Conservation (phyloP, 2,329 filamentous ascomycete species). For the Hypoxylon rubiginosum region DNA sequence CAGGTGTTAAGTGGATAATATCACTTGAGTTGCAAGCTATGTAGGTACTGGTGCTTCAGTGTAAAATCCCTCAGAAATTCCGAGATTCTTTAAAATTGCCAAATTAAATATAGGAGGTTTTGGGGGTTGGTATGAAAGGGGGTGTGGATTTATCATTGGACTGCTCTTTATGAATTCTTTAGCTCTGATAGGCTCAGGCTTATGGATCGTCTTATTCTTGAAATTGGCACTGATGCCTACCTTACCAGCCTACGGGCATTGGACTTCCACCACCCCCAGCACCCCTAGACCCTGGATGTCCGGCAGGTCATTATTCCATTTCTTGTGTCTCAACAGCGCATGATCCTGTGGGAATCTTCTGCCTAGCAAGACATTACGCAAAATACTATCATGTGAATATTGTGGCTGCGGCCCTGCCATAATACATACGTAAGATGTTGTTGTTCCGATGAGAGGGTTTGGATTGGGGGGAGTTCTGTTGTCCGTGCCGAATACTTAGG, state of each 20-base stretch:
- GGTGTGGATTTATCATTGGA: conserved; percentile 20
- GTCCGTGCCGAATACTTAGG: conserved; percentile 19
- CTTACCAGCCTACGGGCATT: conserved; percentile 5
- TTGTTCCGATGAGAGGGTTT: conserved; percentile 21
- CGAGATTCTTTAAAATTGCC: conserved; percentile 31
- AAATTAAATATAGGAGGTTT: conserved; percentile 31
- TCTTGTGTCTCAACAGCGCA: background rate
- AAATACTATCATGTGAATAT: background rate
- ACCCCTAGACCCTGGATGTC: background rate
- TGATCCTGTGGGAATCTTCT: background rate
- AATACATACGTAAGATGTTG: background rate
- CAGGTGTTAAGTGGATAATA: conserved; percentile 28
- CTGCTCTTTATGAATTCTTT: conserved; percentile 34
- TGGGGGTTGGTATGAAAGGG: conserved; percentile 23
- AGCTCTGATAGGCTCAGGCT: conserved; percentile 22
- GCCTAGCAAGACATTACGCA: too few species aligned
- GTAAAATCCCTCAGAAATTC: conserved; percentile 41
- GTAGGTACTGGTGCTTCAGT: conserved; percentile 23
- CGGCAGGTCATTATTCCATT: background rate
- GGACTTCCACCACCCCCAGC: background rate
- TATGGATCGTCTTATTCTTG: conserved; percentile 25
- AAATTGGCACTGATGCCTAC: conserved; percentile 20
- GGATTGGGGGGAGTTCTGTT: conserved; percentile 2
- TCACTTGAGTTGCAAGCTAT: conserved; percentile 12
- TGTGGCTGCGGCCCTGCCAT: conserved; percentile 14